Evolutionary conservation across 139 green algal species (phyloP), one percentile per base, ranked within the genome.

Genomic region (Volvox africanus): DNA sequence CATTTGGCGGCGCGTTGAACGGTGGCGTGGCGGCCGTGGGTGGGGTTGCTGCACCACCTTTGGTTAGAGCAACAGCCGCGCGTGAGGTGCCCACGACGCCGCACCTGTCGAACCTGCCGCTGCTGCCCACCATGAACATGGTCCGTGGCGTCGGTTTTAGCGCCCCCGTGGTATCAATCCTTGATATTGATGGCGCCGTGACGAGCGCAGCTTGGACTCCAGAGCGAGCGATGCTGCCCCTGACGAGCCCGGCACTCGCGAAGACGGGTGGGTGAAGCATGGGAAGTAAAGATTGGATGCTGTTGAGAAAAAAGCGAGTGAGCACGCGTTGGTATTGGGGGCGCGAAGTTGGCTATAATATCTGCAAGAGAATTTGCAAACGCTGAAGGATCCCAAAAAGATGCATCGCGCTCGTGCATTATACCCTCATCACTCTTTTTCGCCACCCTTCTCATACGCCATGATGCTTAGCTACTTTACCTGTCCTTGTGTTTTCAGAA

Each of bases 171-270:
- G 50, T n/a, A 2, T 20, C 55, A 12, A 24, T 21, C 19, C 28
- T 36, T 14, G 86, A 84, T 28, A 30, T 26, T 0, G 75, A 90
- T 30, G 86, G 86, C 50, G 86, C 50, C 13, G 30, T 84, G 13
- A 90, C 73, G n/a, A 90, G 75, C 22, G 71, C 73, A 5, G 19
- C 18, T 1, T 89, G 85, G 85, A 89, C 85, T 1, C 73, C 73
- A 18, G 86, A 90, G 32, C 86, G 73, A 1, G 75, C 75, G 16
- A 84, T 90, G 86, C 73, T 90, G 55, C 86, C 86, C 30, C 86
- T 90, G 20, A 85, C 32, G 1, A 90, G 86, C 75, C 86, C 86
- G n/a, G 86, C 65, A 30, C 75, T 85, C 0, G 73, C 30, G 0
- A 84, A 84, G 12, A 73, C 86, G 67, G 86, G 86, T 90, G 50